Conservation (phyloP, 2,329 filamentous ascomycete genomes). For the Stachybotrys chlorohalonatus region DNA sequence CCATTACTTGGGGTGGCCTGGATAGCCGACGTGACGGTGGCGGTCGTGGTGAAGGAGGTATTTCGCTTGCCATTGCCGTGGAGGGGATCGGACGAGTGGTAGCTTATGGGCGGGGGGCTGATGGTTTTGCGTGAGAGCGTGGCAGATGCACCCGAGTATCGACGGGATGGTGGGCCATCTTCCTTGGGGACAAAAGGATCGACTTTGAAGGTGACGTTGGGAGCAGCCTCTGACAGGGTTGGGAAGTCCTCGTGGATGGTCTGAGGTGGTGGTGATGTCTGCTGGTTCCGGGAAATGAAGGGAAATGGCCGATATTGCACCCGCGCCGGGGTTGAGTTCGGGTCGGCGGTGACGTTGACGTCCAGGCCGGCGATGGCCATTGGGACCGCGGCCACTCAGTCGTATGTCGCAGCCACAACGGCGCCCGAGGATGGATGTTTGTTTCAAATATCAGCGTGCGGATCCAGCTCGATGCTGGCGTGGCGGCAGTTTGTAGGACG, state of each 20-base stretch:
- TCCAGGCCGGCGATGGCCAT: background rate
- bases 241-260: background rate
- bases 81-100: background rate
- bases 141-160: background rate
- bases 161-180: background rate
- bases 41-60: constrained; percentile 1
- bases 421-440: background rate
- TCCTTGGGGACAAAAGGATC: background rate
- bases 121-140: background rate
- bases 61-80: constrained; percentile 3
- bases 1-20: constrained; percentile 8
- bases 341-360: background rate
- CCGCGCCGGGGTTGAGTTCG: background rate
- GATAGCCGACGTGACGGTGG: constrained; percentile 3
- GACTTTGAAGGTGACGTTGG: background rate
- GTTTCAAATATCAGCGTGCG: background rate
- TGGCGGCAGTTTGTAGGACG: background rate
- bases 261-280: background rate
- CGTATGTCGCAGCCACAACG: background rate
- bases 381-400: background rate
- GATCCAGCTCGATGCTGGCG: background rate
- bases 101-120: constrained; percentile 1
- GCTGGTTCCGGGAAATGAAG: background rate
- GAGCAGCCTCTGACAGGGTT: background rate
- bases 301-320: background rate